Percentiles rank a stretch among this genome's conserved stretches.
These are phyloP conservation scores for Elsinoe ampelina DNA, from an alignment of 2,329 filamentous ascomycete species.

Conservation along the genomic window DNA sequence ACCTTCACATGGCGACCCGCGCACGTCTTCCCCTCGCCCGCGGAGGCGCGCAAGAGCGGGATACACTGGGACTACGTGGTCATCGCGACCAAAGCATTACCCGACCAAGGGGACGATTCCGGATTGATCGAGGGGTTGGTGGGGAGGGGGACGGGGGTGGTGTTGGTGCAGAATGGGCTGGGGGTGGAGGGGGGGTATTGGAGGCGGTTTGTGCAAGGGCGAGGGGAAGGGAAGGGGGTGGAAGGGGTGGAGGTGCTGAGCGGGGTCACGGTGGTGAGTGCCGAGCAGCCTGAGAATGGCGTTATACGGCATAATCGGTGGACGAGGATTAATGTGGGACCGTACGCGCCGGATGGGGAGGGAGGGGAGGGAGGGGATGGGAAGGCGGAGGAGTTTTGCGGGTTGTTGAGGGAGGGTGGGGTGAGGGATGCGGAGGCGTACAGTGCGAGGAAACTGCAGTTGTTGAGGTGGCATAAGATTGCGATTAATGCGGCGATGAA, in stretches of 20 bases:
- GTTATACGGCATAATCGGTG: conserved; percentile 61
- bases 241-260: conserved; percentile 48
- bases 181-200: conserved; percentile 61
- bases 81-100: conserved; percentile 61
- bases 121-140: conserved; percentile 53
- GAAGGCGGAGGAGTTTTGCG: conserved; percentile 42
- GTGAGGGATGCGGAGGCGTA: conserved; percentile 58
- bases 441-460: conserved; percentile 57
- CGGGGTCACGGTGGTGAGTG: conserved; percentile 60
- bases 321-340: conserved; percentile 62
- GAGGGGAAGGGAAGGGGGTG: too few relatives aligned
- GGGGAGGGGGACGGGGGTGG: conserved; percentile 45
- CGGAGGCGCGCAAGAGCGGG: conserved; percentile 42
- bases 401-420: conserved; percentile 51
- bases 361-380: conserved; percentile 25
- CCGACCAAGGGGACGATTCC: conserved; percentile 55
- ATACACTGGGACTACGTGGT: conserved; percentile 56
- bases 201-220: conserved; percentile 52
- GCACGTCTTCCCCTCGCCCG: conserved; percentile 52
- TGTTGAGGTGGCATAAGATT: conserved; percentile 66
- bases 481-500: conserved; percentile 71
- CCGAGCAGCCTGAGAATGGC: conserved; percentile 55
- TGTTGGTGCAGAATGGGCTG: conserved; percentile 62
- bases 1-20: conserved; percentile 55
- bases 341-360: conserved; percentile 48